These are phyloP conservation scores for Abelmoschus esculentus DNA, from an alignment of 345 rosid genomes.

Conservation along the genomic window DNA sequence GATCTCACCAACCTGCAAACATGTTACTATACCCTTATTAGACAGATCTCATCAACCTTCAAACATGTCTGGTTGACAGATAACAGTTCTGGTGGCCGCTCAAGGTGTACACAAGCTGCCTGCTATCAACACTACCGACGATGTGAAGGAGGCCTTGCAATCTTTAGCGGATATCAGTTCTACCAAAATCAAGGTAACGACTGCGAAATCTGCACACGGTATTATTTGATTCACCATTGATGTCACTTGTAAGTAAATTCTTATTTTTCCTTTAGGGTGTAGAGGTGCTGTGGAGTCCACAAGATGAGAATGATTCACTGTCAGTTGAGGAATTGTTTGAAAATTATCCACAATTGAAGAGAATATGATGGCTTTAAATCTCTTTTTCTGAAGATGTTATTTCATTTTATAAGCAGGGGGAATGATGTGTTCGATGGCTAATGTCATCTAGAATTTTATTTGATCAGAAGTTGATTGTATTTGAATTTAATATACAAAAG, in stretches of 20 bases:
- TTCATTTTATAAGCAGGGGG: no score
- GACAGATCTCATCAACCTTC: neutral
- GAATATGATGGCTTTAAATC: neutral
- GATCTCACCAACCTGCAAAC: neutral
- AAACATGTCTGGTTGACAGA: neutral
- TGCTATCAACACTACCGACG: conserved; percentile 5
- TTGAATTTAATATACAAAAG: no score
- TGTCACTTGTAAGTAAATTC: neutral
- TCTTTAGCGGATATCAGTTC: conserved; percentile 10
- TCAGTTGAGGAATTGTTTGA: conserved; percentile 18
- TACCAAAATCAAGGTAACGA: conserved; percentile 11
- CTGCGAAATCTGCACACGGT: neutral
- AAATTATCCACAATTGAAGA: conserved; percentile 19
- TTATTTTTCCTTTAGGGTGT: conserved; percentile 16
- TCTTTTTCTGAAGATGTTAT: neutral
- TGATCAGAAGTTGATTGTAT: no score
- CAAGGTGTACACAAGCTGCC: conserved; percentile 12
- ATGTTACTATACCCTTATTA: neutral
- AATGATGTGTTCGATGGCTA: no score
- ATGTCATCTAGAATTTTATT: no score
- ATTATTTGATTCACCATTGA: neutral
- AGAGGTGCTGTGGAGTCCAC: conserved; percentile 34
- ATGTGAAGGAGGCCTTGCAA: conserved; percentile 16
- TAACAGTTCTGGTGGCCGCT: conserved; percentile 7
- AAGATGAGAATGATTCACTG: conserved; percentile 24